Base-by-base conservation (phyloP, 768 basidiomycete species). In the Hydnum rufescens region DNA sequence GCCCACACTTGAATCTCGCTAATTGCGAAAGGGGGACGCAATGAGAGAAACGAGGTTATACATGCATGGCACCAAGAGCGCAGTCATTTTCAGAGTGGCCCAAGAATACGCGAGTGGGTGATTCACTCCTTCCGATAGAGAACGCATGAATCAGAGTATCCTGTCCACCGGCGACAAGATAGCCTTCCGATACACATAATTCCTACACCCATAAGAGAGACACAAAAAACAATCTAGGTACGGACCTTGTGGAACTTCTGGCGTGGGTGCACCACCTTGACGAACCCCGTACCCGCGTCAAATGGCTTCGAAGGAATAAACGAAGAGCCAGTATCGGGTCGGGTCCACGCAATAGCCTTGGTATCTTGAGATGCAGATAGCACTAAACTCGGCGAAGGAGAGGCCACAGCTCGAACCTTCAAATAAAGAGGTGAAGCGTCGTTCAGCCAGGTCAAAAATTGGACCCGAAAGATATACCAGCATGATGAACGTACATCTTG, bases 1-100 rank as follows among this genome's bases (percentile, higher is more conserved):
- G 85, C 82, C 85, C 92, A 99, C 19, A 95, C 78, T 47, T 80
- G 84, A 57, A 99, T 84, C 65, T 90, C 82, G 58, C 93, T 95
- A 56, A 55, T 53, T 34, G 8, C 26, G 48, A 50, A 51, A 26
- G 54, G 42, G 58, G 52, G 48, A 34, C 16, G 5, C 26, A n/a
- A 2, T 2, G 2, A 4, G 2, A 5, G 5, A 2, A 43, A 30
- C n/a, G 39, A 30, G n/a, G n/a, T n/a, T n/a, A n/a, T n/a, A n/a
- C n/a, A n/a, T n/a, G n/a, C n/a, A n/a, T 75, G 3, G 78, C 74
- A 60, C 85, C 73, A 53, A 99, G 69, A 22, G 85, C 74, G 64
- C 92, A 97, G 32, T 97, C 75, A 62, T 97, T 97, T 46, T 81
- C 79, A 8, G 77, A 75, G 64, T 99, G 95, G 23, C 93, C 95